These are phyloP conservation scores for Zoysia japonica DNA, from an alignment of 176 grass and related monocot genomes.

Conservation along the genomic window DNA sequence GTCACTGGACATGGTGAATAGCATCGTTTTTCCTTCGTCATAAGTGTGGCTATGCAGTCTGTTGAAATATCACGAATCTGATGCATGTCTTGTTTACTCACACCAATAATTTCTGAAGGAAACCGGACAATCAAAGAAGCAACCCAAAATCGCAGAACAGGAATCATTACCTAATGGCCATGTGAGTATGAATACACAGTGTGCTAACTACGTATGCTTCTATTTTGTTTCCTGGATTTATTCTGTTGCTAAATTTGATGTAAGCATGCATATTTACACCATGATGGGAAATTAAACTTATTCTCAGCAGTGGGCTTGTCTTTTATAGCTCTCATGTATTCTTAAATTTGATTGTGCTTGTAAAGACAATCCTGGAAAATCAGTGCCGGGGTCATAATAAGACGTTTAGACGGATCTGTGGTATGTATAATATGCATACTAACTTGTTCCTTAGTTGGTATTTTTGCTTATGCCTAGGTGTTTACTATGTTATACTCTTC, in stretches of 20 bases:
- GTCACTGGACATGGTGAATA: constrained; percentile 42
- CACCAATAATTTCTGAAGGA: constrained; percentile 38
- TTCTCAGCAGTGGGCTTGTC: constrained; percentile 15
- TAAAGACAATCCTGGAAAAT: constrained; percentile 86
- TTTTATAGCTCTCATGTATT: no score
- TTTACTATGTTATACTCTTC: neutral
- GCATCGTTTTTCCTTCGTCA: constrained; percentile 14
- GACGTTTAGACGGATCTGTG: constrained; percentile 67
- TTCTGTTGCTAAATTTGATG: constrained; percentile 3
- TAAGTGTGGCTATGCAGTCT: constrained; percentile 4
- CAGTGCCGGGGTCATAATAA: constrained; percentile 77
- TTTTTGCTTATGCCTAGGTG: constrained; percentile 23
- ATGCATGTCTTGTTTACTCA: constrained; percentile 9
- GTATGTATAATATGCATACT: constrained; percentile 55
- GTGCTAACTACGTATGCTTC: neutral
- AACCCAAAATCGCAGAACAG: constrained; percentile 26
- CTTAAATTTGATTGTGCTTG: no score
- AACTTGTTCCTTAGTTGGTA: neutral
- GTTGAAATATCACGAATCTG: no score
- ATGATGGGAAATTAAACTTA: constrained; percentile 19
- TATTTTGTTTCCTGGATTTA: constrained; percentile 3
- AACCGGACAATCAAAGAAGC: constrained; percentile 24
- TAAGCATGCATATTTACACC: constrained; percentile 3
- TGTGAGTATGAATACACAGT: constrained; percentile 49
- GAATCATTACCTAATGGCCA: constrained; percentile 26